Evolutionary conservation across 805 yeast genomes (phyloP).

Genomic region (Wickerhamomyces ciferrii): DNA sequence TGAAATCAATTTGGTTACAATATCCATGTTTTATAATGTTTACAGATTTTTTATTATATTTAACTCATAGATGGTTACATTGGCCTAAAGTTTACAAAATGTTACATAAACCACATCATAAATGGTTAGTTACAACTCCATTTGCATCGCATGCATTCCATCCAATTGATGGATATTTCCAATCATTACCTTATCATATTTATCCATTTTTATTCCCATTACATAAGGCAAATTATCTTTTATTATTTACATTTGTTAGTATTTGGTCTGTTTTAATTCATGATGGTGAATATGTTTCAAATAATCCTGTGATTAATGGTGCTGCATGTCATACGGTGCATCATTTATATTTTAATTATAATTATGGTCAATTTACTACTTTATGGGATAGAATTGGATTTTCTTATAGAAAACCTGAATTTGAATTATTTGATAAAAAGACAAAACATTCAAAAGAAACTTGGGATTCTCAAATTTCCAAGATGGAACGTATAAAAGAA

Average conservation of each 20-base stretch:
- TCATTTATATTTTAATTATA: slow-evolving; percentile 94
- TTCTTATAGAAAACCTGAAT: slow-evolving; percentile 89
- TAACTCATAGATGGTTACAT: slow-evolving; percentile 89
- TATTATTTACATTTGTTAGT: slow-evolving; percentile 85
- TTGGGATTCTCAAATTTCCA: slow-evolving; percentile 65
- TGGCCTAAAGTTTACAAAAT: slow-evolving; percentile 85
- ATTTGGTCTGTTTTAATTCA: slow-evolving; percentile 99
- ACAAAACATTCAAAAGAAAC: slow-evolving; percentile 50
- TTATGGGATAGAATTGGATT: slow-evolving; percentile 97
- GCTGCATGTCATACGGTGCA: slow-evolving; percentile 98
- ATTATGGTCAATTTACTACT: slow-evolving; percentile 97
- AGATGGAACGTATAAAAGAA: slow-evolving; percentile 75
- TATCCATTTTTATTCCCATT: slow-evolving; percentile 91
- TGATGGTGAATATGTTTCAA: slow-evolving; percentile 92
- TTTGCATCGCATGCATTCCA: slow-evolving; percentile 98
- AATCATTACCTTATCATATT: slow-evolving; percentile 89
- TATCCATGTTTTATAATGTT: slow-evolving; percentile 79
- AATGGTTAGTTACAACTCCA: slow-evolving; percentile 98
- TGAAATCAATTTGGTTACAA: slow-evolving; percentile 60
- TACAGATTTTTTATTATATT: slow-evolving; percentile 90
- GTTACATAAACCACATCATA: slow-evolving; percentile 96
- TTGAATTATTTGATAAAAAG: slow-evolving; percentile 67
- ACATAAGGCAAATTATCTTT: slow-evolving; percentile 78
- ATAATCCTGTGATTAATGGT: slow-evolving; percentile 92
- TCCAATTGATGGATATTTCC: slow-evolving; percentile 94